These are phyloP conservation scores for Russula foetens DNA, from an alignment of 768 basidiomycete species.

Conservation along the genomic window DNA sequence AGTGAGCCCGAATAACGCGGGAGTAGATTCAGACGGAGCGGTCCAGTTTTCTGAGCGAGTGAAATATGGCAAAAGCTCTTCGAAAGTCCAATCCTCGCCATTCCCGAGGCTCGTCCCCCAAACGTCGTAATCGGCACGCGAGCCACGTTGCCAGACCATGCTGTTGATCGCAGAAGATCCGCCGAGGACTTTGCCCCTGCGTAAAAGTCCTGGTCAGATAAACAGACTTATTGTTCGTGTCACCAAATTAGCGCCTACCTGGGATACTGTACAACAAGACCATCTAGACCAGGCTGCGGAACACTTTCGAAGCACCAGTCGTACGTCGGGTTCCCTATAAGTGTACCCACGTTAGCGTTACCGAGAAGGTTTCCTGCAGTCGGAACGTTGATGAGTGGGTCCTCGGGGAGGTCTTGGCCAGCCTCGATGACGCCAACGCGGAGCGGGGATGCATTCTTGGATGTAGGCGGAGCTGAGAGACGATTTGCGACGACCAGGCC, in stretches of 20 bases:
- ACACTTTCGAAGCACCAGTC: constrained; percentile 18
- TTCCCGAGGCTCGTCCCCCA: constrained; percentile 15
- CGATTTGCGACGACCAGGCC: constrained; percentile 18
- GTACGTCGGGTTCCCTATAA: constrained; percentile 16
- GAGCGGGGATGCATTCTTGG: constrained; percentile 2
- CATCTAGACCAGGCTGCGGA: constrained; percentile 15
- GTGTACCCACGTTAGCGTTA: constrained; percentile 13
- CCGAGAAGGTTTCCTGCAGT: constrained; percentile 18
- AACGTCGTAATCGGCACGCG: constrained; percentile 14
- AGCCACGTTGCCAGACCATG: constrained; percentile 19
- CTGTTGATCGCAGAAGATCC: constrained; percentile 18
- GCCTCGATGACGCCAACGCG: constrained; percentile 19
- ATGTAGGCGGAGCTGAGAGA: constrained; percentile 11
- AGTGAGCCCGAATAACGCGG: constrained; percentile 6
- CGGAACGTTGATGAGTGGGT: constrained; percentile 17
- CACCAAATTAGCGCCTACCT: not conserved
- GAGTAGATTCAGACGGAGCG: constrained; percentile 3
- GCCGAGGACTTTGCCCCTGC: constrained; percentile 17
- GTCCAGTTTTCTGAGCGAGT: constrained; percentile 17
- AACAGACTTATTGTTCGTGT: not conserved
- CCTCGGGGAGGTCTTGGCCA: constrained; percentile 12
- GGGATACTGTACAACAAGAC: constrained; percentile 12
- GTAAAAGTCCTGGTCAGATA: not conserved
- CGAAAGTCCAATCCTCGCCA: constrained; percentile 16
- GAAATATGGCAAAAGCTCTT: constrained; percentile 13